These are phyloP conservation scores for Echites panduratus DNA, from an alignment of 257 asterid genomes.

Conservation along the genomic window DNA sequence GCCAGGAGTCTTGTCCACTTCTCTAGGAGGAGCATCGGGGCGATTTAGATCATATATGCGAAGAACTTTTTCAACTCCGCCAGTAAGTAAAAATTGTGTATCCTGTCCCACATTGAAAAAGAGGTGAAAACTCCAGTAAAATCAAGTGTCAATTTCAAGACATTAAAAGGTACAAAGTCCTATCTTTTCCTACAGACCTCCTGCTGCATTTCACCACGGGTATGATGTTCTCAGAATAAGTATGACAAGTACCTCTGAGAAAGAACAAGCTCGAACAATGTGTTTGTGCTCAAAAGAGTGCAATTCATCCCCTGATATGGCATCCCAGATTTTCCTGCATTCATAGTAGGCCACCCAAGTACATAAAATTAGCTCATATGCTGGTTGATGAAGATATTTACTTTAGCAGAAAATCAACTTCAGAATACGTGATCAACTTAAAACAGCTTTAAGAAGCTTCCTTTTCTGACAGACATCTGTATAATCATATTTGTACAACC, in stretches of 20 bases:
- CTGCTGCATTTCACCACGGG: neutral
- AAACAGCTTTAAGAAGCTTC: neutral
- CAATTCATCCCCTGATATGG: slow-evolving; percentile 28
- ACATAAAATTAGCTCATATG: neutral
- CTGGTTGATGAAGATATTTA: neutral
- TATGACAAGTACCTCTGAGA: slow-evolving; percentile 27
- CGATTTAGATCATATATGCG: slow-evolving; percentile 32
- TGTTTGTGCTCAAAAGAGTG: slow-evolving; percentile 36
- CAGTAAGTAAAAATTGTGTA: slow-evolving; percentile 32
- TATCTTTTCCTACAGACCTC: neutral
- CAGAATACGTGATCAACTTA: neutral
- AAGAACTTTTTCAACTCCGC: slow-evolving; percentile 34
- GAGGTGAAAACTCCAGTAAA: neutral
- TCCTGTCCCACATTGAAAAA: slow-evolving; percentile 20
- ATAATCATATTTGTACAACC: neutral
- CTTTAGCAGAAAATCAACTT: neutral
- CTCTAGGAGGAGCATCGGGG: slow-evolving; percentile 34
- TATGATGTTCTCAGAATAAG: neutral
- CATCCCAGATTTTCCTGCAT: slow-evolving; percentile 39
- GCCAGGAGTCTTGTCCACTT: slow-evolving; percentile 34
- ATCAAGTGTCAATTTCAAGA: neutral
- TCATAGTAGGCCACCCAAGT: slow-evolving; percentile 5
- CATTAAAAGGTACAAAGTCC: neutral
- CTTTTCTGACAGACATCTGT: neutral
- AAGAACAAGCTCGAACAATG: slow-evolving; percentile 36